These are phyloP conservation scores for Niebla homalea DNA, from an alignment of 495 filamentous ascomycete species.

Conservation along the genomic window DNA sequence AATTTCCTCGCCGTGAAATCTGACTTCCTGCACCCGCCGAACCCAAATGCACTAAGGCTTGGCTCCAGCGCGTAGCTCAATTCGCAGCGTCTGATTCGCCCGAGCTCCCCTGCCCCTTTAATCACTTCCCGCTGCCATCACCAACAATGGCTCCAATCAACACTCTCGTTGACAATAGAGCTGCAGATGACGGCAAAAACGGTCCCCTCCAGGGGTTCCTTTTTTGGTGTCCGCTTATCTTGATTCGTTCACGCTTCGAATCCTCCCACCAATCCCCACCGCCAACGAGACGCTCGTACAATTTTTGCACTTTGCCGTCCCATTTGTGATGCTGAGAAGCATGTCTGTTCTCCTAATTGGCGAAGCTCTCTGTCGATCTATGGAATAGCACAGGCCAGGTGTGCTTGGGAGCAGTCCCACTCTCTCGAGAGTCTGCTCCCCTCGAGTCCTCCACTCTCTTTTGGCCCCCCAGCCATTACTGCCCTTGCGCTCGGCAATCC, in stretches of 20 bases:
- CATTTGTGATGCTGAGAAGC: too few relatives aligned
- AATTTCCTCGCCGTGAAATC: not conserved
- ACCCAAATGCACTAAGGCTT: not conserved
- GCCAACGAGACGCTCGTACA: not conserved
- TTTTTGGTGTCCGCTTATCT: not conserved
- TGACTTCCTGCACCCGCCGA: constrained; percentile 1
- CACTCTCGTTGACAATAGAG: not conserved
- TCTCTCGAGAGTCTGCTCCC: too few relatives aligned
- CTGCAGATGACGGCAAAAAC: not conserved
- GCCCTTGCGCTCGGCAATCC: too few relatives aligned
- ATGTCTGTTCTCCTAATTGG: too few relatives aligned
- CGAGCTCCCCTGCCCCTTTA: not conserved
- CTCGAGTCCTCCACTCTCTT: too few relatives aligned
- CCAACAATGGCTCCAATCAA: not conserved
- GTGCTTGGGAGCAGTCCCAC: too few relatives aligned
- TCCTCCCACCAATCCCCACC: constrained; percentile 2
- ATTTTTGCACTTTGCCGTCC: too few relatives aligned
- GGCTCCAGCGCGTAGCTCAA: not conserved
- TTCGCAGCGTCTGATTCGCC: not conserved
- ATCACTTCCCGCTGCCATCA: constrained; percentile 2
- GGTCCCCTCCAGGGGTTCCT: not conserved
- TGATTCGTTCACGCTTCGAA: not conserved
- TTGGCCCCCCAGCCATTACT: too few relatives aligned
- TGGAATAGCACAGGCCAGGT: too few relatives aligned
- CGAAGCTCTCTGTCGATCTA: too few relatives aligned